A percentile compares a stretch with the other conserved stretches of the same genome.
Conservation (phyloP, 2,329 filamentous ascomycete species). For the Pseudonectria buxi region DNA sequence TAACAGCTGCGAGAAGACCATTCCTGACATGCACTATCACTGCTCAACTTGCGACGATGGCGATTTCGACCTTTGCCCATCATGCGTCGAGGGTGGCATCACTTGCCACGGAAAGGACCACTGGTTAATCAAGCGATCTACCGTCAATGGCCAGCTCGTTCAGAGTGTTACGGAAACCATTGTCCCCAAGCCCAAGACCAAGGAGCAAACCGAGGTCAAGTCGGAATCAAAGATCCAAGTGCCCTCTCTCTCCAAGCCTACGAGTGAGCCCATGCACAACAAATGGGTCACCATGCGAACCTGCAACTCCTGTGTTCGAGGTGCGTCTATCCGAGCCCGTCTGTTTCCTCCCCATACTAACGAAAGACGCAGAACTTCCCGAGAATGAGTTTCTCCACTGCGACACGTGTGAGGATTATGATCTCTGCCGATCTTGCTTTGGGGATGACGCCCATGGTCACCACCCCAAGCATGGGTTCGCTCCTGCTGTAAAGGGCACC, state of each 20-base stretch:
- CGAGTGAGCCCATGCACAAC: slow-evolving; percentile 7
- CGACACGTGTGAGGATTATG: slow-evolving; percentile 77
- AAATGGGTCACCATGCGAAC: slow-evolving; percentile 46
- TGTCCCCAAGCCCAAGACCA: slow-evolving; percentile 51
- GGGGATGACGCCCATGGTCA: slow-evolving; percentile 74
- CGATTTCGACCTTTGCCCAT: slow-evolving; percentile 86
- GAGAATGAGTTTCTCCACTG: slow-evolving; percentile 84
- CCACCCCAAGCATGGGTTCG: slow-evolving; percentile 79
- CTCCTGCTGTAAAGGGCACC: slow-evolving; percentile 57
- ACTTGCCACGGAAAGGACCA: slow-evolving; percentile 74
- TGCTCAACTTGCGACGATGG: slow-evolving; percentile 89
- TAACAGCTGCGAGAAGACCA: slow-evolving; percentile 76
- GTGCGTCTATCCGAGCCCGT: slow-evolving; percentile 12
- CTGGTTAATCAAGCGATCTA: slow-evolving; percentile 89
- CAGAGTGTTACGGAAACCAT: slow-evolving; percentile 82
- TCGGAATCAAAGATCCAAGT: slow-evolving; percentile 5
- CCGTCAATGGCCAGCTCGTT: slow-evolving; percentile 70
- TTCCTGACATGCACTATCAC: slow-evolving; percentile 83
- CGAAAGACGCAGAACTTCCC: slow-evolving; percentile 48
- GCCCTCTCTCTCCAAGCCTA: slow-evolving; percentile 15
- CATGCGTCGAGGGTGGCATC: slow-evolving; percentile 68
- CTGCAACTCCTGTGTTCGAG: slow-evolving; percentile 58
- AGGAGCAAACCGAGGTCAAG: slow-evolving; percentile 13
- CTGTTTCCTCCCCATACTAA: slow-evolving; percentile 6
- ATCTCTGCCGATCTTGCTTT: slow-evolving; percentile 83